phyloP scores from a whole-genome alignment of 2,329 filamentous ascomycete genomes.

The Fusarium sp. region DNA sequence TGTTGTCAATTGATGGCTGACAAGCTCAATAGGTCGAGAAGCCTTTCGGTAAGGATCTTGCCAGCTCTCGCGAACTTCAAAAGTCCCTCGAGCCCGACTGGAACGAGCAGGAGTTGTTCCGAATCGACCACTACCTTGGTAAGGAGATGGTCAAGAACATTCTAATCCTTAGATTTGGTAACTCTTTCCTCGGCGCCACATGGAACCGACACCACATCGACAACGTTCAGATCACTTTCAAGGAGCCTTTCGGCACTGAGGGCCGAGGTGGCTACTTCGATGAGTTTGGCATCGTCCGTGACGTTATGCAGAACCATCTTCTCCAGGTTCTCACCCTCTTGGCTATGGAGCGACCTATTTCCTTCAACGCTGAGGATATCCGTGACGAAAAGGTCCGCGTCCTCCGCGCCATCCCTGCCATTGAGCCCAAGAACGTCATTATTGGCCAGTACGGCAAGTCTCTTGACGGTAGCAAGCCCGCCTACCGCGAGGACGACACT shows the following conservation, averaged over 20 bases:
- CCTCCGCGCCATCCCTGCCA: conserved; percentile 89
- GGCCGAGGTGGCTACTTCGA: conserved; percentile 99
- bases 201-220: conserved; percentile 99
- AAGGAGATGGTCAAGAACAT: conserved; percentile 99
- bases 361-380: conserved; percentile 97
- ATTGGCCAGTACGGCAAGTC: conserved; percentile 99
- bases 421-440: conserved; percentile 99
- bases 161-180: conserved; percentile 95
- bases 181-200: conserved; percentile 97
- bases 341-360: conserved; percentile 98
- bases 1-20: conserved; percentile 26
- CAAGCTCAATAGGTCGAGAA: conserved; percentile 82
- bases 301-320: conserved; percentile 99
- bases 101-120: conserved; percentile 99
- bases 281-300: conserved; percentile 98
- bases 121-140: conserved; percentile 98
- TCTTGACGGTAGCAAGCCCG: conserved; percentile 93
- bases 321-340: conserved; percentile 95
- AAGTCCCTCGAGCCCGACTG: conserved; percentile 96
- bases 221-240: conserved; percentile 99
- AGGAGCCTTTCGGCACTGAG: conserved; percentile 98
- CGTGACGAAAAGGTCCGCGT: conserved; percentile 99
- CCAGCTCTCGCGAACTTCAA: conserved; percentile 92
- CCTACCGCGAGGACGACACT: conserved; percentile 98
- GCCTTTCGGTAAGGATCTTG: conserved; percentile 97